These are phyloP conservation scores for Solanum peruvianum DNA, from an alignment of 257 asterid genomes.

Conservation along the genomic window DNA sequence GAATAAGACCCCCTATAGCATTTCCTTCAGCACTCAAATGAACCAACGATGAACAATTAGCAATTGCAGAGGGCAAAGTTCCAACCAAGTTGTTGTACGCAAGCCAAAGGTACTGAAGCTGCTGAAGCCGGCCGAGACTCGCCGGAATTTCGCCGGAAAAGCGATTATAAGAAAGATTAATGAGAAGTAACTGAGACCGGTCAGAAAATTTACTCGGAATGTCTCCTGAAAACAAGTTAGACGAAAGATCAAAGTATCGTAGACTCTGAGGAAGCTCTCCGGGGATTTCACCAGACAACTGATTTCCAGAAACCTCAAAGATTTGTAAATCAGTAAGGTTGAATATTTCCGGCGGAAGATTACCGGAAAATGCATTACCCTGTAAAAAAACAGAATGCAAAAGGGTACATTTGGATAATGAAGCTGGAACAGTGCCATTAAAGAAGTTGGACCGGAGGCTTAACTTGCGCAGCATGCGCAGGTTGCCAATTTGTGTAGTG, in stretches of 20 bases:
- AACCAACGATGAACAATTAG: slow-evolving; percentile 55
- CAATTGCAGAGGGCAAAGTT: slow-evolving; percentile 57
- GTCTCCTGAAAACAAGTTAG: slow-evolving; percentile 40
- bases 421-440: slow-evolving; percentile 41
- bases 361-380: slow-evolving; percentile 38
- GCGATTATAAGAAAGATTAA: slow-evolving; percentile 39
- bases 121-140: slow-evolving; percentile 36
- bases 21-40: slow-evolving; percentile 63
- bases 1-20: slow-evolving; percentile 40
- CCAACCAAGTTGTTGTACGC: slow-evolving; percentile 44
- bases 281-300: slow-evolving; percentile 35
- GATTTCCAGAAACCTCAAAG: slow-evolving; percentile 42
- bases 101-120: slow-evolving; percentile 46
- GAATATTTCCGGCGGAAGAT: slow-evolving; percentile 17
- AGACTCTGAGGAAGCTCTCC: slow-evolving; percentile 23
- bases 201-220: slow-evolving; percentile 24
- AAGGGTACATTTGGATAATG: slow-evolving; percentile 36
- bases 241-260: slow-evolving; percentile 41
- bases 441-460: slow-evolving; percentile 48
- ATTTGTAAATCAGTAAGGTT: slow-evolving; percentile 35
- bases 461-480: slow-evolving; percentile 53
- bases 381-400: slow-evolving; percentile 42
- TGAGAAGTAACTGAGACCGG: slow-evolving; percentile 20
- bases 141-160: slow-evolving; percentile 53
- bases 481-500: slow-evolving; percentile 25